Conservation (phyloP, 192 early-diverging fungal species). For the Bifiguratus adelaidae region DNA sequence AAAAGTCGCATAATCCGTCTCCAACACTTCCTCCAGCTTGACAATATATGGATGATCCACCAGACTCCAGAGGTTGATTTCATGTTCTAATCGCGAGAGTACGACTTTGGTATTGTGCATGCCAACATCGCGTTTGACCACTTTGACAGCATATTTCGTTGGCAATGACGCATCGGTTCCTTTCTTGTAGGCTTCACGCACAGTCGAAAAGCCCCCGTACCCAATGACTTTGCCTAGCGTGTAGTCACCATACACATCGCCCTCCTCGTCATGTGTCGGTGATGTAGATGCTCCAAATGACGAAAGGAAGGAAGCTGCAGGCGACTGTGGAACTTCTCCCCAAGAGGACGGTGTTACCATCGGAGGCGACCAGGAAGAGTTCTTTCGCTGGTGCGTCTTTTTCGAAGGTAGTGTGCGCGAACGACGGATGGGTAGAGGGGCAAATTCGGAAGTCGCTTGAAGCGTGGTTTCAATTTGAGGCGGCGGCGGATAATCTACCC, state of each 20-base stretch:
- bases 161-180: slow-evolving; percentile 16
- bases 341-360: slow-evolving; percentile 13
- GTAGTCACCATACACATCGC: slow-evolving; percentile 66
- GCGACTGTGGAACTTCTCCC: slow-evolving; percentile 10
- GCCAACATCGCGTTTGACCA: slow-evolving; percentile 40
- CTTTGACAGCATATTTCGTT: slow-evolving; percentile 59
- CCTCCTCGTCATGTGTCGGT: slow-evolving; percentile 37
- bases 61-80: slow-evolving; percentile 54
- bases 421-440: background rate
- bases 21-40: slow-evolving; percentile 49
- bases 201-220: slow-evolving; percentile 63
- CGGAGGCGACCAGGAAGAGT: slow-evolving; percentile 1
- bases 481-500: background rate
- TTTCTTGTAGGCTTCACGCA: slow-evolving; percentile 52
- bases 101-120: slow-evolving; percentile 22
- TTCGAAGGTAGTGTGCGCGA: background rate
- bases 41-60: slow-evolving; percentile 63
- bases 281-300: slow-evolving; percentile 9
- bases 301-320: slow-evolving; percentile 23
- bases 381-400: background rate
- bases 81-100: slow-evolving; percentile 41
- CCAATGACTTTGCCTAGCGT: slow-evolving; percentile 60
- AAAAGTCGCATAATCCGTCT: slow-evolving; percentile 54
- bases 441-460: background rate
- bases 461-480: background rate